Conservation (phyloP, 345 rosid species). For the Salix suchowensis region DNA sequence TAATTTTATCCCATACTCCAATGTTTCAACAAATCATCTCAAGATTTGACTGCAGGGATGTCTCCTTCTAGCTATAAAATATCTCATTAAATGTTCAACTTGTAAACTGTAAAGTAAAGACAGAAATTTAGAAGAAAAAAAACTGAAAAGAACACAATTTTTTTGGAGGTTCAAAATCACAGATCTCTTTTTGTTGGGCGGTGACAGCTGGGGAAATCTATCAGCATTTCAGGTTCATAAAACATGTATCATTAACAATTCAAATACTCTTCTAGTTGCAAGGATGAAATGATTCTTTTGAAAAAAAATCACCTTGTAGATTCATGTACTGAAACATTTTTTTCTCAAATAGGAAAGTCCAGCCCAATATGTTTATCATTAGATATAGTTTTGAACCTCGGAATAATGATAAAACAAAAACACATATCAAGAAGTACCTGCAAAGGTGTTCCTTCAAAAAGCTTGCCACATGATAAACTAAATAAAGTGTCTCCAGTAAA, state of each 20-base stretch:
- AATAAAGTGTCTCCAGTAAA: slow-evolving; percentile 90
- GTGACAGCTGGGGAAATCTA: neutral
- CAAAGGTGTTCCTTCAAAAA: slow-evolving; percentile 85
- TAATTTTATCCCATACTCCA: neutral
- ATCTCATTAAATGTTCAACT: neutral
- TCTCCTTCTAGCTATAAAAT: neutral
- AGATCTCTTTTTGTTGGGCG: neutral
- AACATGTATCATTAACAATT: neutral
- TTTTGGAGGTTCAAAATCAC: neutral
- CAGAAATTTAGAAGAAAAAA: neutral
- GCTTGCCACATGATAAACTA: slow-evolving; percentile 96
- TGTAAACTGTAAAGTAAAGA: neutral
- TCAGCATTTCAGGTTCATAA: neutral
- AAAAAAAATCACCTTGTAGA: neutral
- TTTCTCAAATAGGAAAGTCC: neutral
- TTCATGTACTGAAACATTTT: neutral
- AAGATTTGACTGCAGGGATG: neutral
- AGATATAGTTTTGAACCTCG: neutral
- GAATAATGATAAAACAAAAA: neutral
- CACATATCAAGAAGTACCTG: slow-evolving; percentile 47
- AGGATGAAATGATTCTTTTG: neutral
- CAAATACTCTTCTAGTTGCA: neutral
- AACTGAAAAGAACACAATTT: neutral
- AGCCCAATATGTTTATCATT: neutral
- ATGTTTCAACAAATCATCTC: neutral